Evolutionary conservation across 2,329 filamentous ascomycete genomes (phyloP), one percentile per base, ranked within the genome.

Genomic region (Davidsoniella australis): DNA sequence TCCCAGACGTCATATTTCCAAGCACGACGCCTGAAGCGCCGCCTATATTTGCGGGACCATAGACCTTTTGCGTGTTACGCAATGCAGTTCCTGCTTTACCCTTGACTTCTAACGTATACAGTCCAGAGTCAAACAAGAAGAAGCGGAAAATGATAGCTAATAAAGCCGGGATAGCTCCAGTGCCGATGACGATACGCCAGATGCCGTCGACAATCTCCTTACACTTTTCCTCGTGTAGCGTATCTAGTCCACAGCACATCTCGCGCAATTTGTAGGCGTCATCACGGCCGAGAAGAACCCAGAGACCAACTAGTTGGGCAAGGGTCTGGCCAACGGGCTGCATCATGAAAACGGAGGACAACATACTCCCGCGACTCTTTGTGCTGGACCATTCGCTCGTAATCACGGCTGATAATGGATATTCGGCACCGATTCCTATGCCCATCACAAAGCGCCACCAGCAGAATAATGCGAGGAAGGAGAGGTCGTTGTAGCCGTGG

Each of bases 261-360:
- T 59, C 66, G 38, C 66, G 61, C 16, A 72, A 57, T 23, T 65
- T 58, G 44, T 66, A 64, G 14, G 59, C 63, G 53, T 61, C 57
- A 50, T 71, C 61, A 16, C 68, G 65, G 16, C 69, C 68, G 2
- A 73, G 61, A 9, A 72, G 58, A 8, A 73, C 70, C 61, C 65
- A 69, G 4, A 80, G 62, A 3, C 75, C 74, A 9, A 81, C 73
- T 4, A 80, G 61, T 54, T 80, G 78, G 12, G 78, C 78, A 1
- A 78, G 66, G 2, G 80, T 72, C 57, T 82, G 78, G 5, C 79
- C 79, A 7, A 82, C 63, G 1, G 79, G 77, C 55, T 83, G 79
- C 73, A 80, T 81, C 56, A 80, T 68, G 58, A 83, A 82, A 29
- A 83, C 77, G 3, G 71, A 71, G 5, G 78, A 75, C 55, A 83